A percentile compares a stretch with the other conserved stretches of the same genome.
These are phyloP conservation scores for Fusarium staphyleae DNA, from an alignment of 2,329 filamentous ascomycete genomes.

Conservation along the genomic window DNA sequence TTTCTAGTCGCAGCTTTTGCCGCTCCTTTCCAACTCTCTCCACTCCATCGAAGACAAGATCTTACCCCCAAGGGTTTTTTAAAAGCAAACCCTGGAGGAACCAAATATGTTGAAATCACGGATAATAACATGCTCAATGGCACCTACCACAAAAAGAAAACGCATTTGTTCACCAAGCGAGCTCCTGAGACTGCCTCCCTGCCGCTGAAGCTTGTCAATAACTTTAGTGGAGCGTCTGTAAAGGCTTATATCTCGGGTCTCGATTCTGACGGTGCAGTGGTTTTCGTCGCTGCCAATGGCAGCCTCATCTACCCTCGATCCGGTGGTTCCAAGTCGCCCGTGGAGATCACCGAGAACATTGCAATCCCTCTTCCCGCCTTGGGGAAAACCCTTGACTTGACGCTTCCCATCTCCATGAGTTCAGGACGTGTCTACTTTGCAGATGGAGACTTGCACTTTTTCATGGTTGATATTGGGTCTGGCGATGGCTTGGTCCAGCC, in stretches of 20 bases:
- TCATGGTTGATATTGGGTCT: constrained; percentile 45
- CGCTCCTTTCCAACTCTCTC: constrained; percentile 16
- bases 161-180: not conserved
- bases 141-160: constrained; percentile 38
- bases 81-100: constrained; percentile 42
- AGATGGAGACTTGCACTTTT: constrained; percentile 52
- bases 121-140: constrained; percentile 51
- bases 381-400: constrained; percentile 50
- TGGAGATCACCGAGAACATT: constrained; percentile 49
- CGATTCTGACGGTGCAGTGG: constrained; percentile 49
- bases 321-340: constrained; percentile 45
- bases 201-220: constrained; percentile 52
- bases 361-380: constrained; percentile 52
- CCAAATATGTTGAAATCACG: constrained; percentile 47
- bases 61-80: constrained; percentile 41
- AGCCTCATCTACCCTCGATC: constrained; percentile 53
- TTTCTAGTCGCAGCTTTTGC: constrained; percentile 30
- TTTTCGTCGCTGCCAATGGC: constrained; percentile 54
- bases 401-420: constrained; percentile 49
- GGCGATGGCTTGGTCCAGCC: constrained; percentile 57
- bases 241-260: constrained; percentile 57
- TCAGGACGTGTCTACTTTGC: constrained; percentile 57
- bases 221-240: constrained; percentile 48
- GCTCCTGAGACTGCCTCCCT: constrained; percentile 28
- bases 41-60: constrained; percentile 14